These are phyloP conservation scores for Canavalia ensiformis DNA, from an alignment of 306 rosid genomes.

Conservation along the genomic window DNA sequence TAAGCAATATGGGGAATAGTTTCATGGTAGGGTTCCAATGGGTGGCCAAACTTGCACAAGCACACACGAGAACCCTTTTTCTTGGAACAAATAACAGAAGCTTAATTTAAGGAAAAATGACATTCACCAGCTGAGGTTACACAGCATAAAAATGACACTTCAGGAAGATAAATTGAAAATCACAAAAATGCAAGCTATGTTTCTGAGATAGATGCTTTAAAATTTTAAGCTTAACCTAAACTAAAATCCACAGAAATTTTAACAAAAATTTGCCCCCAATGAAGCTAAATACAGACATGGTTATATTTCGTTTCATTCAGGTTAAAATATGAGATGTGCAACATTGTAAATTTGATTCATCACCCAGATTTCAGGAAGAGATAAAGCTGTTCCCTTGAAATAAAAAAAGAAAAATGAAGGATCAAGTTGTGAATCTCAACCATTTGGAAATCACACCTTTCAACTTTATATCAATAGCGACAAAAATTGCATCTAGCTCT, in stretches of 20 bases:
- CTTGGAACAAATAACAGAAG: constrained; percentile 6
- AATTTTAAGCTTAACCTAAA: constrained; percentile 5
- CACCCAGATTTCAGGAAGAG: not conserved
- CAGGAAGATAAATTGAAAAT: not conserved
- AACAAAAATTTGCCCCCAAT: not conserved
- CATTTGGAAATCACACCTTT: not conserved
- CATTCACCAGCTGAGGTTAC: constrained; percentile 12
- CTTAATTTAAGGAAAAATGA: not conserved
- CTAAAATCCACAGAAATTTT: not conserved
- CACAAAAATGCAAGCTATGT: not conserved
- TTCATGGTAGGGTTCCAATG: not conserved
- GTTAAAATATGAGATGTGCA: not conserved
- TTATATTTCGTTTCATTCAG: not conserved
- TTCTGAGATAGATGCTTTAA: not conserved
- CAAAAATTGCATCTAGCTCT: constrained; percentile 21
- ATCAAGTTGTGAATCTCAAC: not conserved
- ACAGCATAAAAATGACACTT: constrained; percentile 19
- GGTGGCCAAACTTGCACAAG: not conserved
- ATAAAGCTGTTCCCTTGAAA: too few relatives aligned
- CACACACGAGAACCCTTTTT: not conserved
- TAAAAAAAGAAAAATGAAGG: too few relatives aligned
- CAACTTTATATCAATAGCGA: not conserved
- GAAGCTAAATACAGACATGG: not conserved
- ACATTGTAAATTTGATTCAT: not conserved
- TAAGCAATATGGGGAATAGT: not conserved